A percentile compares a stretch with the other conserved stretches of the same genome.
Conservation (phyloP, 805 yeast genomes). For the Yarrowia sp. region DNA sequence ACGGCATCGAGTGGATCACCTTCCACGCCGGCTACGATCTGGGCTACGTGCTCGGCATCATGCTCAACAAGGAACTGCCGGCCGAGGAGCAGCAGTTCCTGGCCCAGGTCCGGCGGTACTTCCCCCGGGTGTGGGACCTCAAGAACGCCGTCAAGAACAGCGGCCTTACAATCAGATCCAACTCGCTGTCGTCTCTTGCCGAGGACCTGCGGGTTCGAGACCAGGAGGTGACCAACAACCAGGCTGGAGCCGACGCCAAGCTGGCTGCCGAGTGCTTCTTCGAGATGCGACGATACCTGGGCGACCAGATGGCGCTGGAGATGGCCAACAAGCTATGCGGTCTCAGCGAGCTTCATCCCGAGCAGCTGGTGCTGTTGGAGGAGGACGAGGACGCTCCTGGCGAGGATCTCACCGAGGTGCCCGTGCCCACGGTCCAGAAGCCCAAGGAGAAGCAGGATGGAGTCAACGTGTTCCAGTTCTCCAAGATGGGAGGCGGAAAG, state of each 20-base stretch:
- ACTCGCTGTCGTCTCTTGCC: slow-evolving; percentile 41
- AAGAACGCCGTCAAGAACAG: slow-evolving; percentile 49
- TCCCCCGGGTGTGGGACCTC: slow-evolving; percentile 82
- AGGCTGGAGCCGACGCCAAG: slow-evolving; percentile 48
- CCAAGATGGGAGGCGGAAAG: slow-evolving; percentile 37
- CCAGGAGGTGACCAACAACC: slow-evolving; percentile 29
- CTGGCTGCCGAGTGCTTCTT: slow-evolving; percentile 46
- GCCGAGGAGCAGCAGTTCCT: slow-evolving; percentile 74
- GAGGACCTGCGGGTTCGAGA: slow-evolving; percentile 44
- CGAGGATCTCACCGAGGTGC: slow-evolving; percentile 19
- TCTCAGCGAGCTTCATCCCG: slow-evolving; percentile 36
- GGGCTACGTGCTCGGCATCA: slow-evolving; percentile 78
- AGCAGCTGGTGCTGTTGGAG: slow-evolving; percentile 13
- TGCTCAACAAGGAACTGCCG: slow-evolving; percentile 77
- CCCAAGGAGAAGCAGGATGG: slow-evolving; percentile 25
- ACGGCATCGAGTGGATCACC: slow-evolving; percentile 77
- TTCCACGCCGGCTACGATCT: slow-evolving; percentile 94
- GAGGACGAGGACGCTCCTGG: slow-evolving; percentile 13
- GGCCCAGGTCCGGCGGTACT: slow-evolving; percentile 64
- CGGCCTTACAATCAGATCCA: slow-evolving; percentile 37
- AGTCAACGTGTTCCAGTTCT: slow-evolving; percentile 35
- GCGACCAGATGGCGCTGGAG: slow-evolving; percentile 36
- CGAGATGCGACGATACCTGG: slow-evolving; percentile 41
- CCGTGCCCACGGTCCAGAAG: slow-evolving; percentile 27
- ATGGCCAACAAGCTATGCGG: slow-evolving; percentile 42